Base-by-base conservation (phyloP, 2,329 filamentous ascomycete genomes). In the Hypoxylon sp. region DNA sequence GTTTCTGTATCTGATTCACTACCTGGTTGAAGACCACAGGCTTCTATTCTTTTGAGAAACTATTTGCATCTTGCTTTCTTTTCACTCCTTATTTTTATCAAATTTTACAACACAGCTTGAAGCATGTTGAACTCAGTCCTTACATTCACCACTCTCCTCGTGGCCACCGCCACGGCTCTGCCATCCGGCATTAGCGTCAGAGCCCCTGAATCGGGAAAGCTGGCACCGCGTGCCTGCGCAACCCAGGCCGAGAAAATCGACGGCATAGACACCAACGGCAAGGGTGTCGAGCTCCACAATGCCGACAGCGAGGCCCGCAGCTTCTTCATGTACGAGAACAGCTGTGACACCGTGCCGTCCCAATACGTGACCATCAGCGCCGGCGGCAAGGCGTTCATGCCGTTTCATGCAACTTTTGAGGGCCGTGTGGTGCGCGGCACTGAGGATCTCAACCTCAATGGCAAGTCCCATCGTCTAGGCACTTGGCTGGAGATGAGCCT, bases 281-380 rank as follows among this genome's bases (percentile, higher is more conserved):
- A 52, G 10, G 71, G 71, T n/a, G 15, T 73, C 1, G 17, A 53
- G n/a, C 17, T 73, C 19, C 48, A 56, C 19, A 72, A 73, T 29
- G 48, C 15, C 10, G 71, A 72, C 50, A 59, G 6, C 31, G 8
- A 48, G 15, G 8, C 55, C 19, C 69, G 69, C 19, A 65, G 52
- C 31, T 73, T 61, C 63, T 73, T 67, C 51, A 53, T 72, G 29
- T 73, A 72, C 48, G 55, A 54, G 7, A 73, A 73, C 62, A 65
- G 57, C 56, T 73, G 71, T 63, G 71, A 72, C 63, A n/a, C 4
- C 13, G 35, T 67, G 7, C 67, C 71, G 6, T 44, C 54, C 29
- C 67, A 67, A 19, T 64, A 72, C 42, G 27, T 68, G 11, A 48
- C 61, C 2, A 48, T 73, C 7, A n/a, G 11, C 7, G 50, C 59